Base-by-base conservation (phyloP, 2,329 filamentous ascomycete genomes). In the Colletotrichum filicis region DNA sequence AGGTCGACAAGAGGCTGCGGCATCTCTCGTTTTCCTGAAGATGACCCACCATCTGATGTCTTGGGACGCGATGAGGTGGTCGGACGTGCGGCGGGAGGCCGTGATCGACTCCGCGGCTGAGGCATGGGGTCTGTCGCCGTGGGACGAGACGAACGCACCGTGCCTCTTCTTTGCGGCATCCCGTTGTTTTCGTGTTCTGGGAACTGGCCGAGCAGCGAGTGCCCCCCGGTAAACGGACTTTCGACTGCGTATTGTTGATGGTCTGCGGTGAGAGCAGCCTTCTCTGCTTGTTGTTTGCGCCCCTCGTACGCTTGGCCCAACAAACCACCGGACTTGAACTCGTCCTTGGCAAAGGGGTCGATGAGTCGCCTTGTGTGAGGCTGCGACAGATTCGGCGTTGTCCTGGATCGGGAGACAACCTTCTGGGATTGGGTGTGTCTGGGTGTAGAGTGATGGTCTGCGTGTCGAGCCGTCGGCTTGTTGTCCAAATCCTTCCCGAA, bases 1-100 rank as follows among this genome's bases (percentile, higher is more conserved):
- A 95, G 86, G 77, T 94, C 93, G 35, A 95, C 82, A 6, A 95
- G 85, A 1, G 93, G 92, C 74, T 90, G 91, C 3, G 86, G 86
- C 76, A 78, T 80, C 12, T 82, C 68, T 24, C 75, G 78, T 60
- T 79, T 76, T 66, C 81, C 77, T 64, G 79, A 46, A 42, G 72
- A 71, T 5, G 74, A 71, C 19, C 66, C 70, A 5, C 71, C 68
- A 52, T 75, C 76, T 12, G 75, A 76, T 16, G 74, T 68, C 30
- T 61, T 55, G 52, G 74, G 32, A 42, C 74, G 67, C 79, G 81
- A 70, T 14, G 77, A 78, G 4, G 79, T 76, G 14, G 75, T 74
- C 35, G 79, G 79, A 26, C 77, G 78, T 60, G 72, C 61, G 32
- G 61, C 66, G 11, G 57, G 24, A 42, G 77, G 74, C 6, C 75